Conservation (phyloP, 2,329 filamentous ascomycete species). For the Mycocentrospora acerina region DNA sequence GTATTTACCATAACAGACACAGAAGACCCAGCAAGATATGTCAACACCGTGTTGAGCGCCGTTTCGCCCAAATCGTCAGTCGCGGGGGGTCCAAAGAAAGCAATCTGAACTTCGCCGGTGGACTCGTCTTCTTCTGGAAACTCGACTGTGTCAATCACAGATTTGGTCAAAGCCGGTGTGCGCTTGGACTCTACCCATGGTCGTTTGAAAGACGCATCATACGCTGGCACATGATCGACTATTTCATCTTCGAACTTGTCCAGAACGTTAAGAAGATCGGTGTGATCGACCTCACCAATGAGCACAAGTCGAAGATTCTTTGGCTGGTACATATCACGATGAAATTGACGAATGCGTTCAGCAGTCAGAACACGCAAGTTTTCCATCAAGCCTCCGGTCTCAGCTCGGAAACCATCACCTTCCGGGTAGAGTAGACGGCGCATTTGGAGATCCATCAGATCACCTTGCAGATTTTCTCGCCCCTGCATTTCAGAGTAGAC, state of each 20-base stretch:
- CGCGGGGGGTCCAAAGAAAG: slow-evolving; percentile 83
- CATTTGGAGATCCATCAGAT: slow-evolving; percentile 84
- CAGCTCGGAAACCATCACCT: slow-evolving; percentile 89
- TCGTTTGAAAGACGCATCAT: slow-evolving; percentile 74
- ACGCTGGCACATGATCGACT: slow-evolving; percentile 74
- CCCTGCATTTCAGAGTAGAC: slow-evolving; percentile 99
- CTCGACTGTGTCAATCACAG: slow-evolving; percentile 74
- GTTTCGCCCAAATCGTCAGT: slow-evolving; percentile 63
- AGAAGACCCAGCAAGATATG: slow-evolving; percentile 90
- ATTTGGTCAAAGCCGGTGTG: slow-evolving; percentile 70
- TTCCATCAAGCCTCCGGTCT: slow-evolving; percentile 97
- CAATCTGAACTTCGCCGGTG: slow-evolving; percentile 81
- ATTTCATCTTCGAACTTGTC: slow-evolving; percentile 89
- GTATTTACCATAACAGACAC: slow-evolving; percentile 89
- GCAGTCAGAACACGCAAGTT: slow-evolving; percentile 82
- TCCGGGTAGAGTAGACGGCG: slow-evolving; percentile 83
- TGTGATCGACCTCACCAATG: slow-evolving; percentile 87
- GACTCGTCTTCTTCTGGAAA: slow-evolving; percentile 98
- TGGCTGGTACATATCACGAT: slow-evolving; percentile 96
- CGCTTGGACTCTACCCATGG: slow-evolving; percentile 91
- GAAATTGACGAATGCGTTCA: slow-evolving; percentile 90
- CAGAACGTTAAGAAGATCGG: slow-evolving; percentile 75
- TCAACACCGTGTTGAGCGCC: slow-evolving; percentile 76
- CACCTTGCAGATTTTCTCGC: slow-evolving; percentile 78
- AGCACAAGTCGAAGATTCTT: slow-evolving; percentile 91